Percentiles rank a stretch among this genome's conserved stretches.
Evolutionary conservation across 306 rosid genomes (phyloP).

Genomic region (Vigna angularis): DNA sequence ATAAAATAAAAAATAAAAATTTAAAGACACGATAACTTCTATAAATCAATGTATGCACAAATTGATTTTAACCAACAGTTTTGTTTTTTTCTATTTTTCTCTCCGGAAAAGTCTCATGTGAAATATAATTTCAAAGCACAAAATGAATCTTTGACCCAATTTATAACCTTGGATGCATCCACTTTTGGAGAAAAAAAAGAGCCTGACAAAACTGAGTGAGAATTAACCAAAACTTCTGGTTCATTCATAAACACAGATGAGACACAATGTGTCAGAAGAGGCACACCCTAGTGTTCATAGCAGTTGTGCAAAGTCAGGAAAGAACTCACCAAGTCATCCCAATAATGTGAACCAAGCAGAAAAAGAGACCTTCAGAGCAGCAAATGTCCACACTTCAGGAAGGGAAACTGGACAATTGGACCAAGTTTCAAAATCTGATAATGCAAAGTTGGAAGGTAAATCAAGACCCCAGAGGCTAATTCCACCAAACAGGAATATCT

Average conservation of each 20-base stretch:
- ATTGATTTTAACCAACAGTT: too few relatives aligned
- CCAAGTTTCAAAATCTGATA: conserved; percentile 45
- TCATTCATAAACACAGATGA: conserved; percentile 52
- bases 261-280: conserved; percentile 43
- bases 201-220: conserved; percentile 14
- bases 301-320: conserved; percentile 47
- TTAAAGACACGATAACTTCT: too few relatives aligned
- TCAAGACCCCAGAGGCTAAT: conserved; percentile 42
- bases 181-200: neutral
- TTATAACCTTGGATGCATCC: neutral
- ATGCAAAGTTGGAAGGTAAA: conserved; percentile 29
- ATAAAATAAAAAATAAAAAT: too few relatives aligned
- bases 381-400: conserved; percentile 34
- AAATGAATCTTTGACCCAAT: neutral
- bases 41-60: too few relatives aligned
- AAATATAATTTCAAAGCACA: too few relatives aligned
- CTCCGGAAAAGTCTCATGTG: too few relatives aligned
- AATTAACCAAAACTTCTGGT: conserved; percentile 41
- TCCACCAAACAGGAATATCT: conserved; percentile 33
- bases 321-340: conserved; percentile 37
- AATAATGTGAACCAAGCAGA: conserved; percentile 30
- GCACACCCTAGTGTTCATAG: conserved; percentile 29
- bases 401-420: conserved; percentile 40
- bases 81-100: too few relatives aligned
- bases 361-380: neutral